Conservation (phyloP, 2,329 filamentous ascomycete species). For the Clarireedia monteithiana region DNA sequence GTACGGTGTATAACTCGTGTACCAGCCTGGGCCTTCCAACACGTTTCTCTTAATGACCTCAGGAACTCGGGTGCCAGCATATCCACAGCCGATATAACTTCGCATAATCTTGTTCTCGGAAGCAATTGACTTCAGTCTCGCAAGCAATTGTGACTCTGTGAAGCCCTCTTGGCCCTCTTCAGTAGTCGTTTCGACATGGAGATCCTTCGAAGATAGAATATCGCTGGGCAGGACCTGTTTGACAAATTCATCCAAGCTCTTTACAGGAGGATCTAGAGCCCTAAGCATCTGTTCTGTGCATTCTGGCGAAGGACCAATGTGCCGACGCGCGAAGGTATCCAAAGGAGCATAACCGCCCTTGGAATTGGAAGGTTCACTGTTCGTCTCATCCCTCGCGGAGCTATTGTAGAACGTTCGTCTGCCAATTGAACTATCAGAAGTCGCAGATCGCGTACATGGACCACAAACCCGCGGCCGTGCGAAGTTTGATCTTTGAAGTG, state of each 20-base stretch:
- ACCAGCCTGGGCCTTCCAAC: constrained; percentile 90
- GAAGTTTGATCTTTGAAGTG: constrained; percentile 12
- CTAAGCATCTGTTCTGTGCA: constrained; percentile 73
- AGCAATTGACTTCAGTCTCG: constrained; percentile 45
- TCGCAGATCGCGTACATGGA: constrained; percentile 14
- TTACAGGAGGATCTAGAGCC: constrained; percentile 64
- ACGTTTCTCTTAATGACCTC: constrained; percentile 90
- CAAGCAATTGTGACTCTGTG: constrained; percentile 52
- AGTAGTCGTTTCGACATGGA: constrained; percentile 45
- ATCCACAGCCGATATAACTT: constrained; percentile 78
- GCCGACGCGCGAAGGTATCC: constrained; percentile 64
- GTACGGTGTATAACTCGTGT: constrained; percentile 96
- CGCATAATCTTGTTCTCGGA: constrained; percentile 52
- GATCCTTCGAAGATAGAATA: constrained; percentile 60
- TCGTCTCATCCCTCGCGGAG: constrained; percentile 24
- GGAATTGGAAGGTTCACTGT: constrained; percentile 13
- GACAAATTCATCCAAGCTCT: constrained; percentile 74
- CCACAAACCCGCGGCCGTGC: constrained; percentile 20
- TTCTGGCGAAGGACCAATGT: constrained; percentile 73
- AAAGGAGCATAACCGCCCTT: constrained; percentile 37
- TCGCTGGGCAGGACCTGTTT: constrained; percentile 74
- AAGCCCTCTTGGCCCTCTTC: constrained; percentile 23
- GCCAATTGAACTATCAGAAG: constrained; percentile 12
- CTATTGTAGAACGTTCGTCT: constrained; percentile 28
- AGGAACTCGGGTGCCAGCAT: constrained; percentile 79